Evolutionary conservation across 2,329 filamentous ascomycete species (phyloP).

Genomic region (Fusarium coffeatum): DNA sequence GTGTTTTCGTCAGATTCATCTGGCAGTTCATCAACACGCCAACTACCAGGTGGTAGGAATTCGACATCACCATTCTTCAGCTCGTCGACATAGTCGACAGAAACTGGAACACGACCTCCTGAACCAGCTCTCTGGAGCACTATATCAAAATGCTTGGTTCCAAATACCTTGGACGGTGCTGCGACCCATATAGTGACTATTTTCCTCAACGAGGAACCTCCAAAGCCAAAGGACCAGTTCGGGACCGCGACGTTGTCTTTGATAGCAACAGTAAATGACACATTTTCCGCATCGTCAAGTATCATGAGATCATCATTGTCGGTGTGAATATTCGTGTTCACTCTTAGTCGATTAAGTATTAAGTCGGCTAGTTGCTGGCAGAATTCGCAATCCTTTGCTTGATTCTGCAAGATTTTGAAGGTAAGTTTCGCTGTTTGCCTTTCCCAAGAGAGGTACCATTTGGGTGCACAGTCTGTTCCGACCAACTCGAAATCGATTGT

Average conservation of each 20-base stretch:
- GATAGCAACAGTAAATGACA: too few relatives aligned
- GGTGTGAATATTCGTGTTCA: too few relatives aligned
- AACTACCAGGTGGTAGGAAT: background rate
- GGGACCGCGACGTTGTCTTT: background rate
- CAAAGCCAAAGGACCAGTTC: background rate
- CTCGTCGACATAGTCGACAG: background rate
- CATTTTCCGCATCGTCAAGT: too few relatives aligned
- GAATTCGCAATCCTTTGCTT: background rate
- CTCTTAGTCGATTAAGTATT: background rate
- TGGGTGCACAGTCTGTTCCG: background rate
- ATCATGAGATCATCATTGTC: background rate
- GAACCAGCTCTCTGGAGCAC: background rate
- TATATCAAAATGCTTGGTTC: background rate
- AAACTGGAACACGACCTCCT: background rate
- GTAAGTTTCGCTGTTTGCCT: background rate
- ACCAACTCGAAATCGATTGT: background rate
- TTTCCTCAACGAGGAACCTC: background rate
- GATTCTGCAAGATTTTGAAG: background rate
- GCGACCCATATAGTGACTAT: background rate
- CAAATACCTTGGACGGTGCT: background rate
- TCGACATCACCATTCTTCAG: background rate
- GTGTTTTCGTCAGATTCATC: too few relatives aligned
- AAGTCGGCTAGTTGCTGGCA: background rate
- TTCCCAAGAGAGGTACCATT: too few relatives aligned
- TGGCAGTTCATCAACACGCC: background rate